Evolutionary conservation across 1,284 basidiomycete genomes (phyloP).

Genomic region (Retiboletus flavoniger): DNA sequence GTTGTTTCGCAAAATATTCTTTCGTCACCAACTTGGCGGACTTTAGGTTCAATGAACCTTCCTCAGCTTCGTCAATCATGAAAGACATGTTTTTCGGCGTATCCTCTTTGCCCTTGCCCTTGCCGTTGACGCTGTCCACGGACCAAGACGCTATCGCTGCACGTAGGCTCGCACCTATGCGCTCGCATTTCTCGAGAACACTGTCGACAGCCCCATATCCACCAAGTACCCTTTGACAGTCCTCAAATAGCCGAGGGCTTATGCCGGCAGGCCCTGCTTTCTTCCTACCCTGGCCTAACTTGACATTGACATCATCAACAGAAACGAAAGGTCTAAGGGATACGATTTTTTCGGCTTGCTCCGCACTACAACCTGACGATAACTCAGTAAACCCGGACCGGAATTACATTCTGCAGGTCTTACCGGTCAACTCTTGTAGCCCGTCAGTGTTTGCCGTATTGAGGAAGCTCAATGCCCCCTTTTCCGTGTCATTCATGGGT

Average conservation of each 20-base stretch:
- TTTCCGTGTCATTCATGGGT: constrained; percentile 30
- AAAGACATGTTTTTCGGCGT: constrained; percentile 25
- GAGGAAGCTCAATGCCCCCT: constrained; percentile 80
- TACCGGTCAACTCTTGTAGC: constrained; percentile 89
- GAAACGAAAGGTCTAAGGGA: constrained; percentile 78
- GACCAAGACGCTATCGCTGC: constrained; percentile 81
- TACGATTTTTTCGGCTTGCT: constrained; percentile 83
- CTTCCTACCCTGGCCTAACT: constrained; percentile 80
- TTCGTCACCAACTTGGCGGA: constrained; percentile 46
- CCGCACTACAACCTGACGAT: constrained; percentile 70
- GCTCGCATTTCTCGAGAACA: constrained; percentile 86
- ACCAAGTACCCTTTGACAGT: constrained; percentile 84
- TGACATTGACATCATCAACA: constrained; percentile 76
- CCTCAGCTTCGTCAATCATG: constrained; percentile 45
- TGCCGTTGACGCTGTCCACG: constrained; percentile 41
- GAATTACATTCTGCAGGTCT: constrained; percentile 23
- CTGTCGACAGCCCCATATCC: constrained; percentile 91
- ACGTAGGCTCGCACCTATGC: constrained; percentile 70
- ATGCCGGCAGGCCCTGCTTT: constrained; percentile 81
- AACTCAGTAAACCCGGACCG: constrained; percentile 12
- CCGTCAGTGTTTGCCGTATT: constrained; percentile 73
- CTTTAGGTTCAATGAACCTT: constrained; percentile 62
- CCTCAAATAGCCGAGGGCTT: constrained; percentile 87
- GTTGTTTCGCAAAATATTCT: constrained; percentile 77
- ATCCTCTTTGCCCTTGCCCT: constrained; percentile 39